These are phyloP conservation scores for Blepharisma japonicum DNA, from an alignment of 73 alveolate genomes.

Conservation along the genomic window DNA sequence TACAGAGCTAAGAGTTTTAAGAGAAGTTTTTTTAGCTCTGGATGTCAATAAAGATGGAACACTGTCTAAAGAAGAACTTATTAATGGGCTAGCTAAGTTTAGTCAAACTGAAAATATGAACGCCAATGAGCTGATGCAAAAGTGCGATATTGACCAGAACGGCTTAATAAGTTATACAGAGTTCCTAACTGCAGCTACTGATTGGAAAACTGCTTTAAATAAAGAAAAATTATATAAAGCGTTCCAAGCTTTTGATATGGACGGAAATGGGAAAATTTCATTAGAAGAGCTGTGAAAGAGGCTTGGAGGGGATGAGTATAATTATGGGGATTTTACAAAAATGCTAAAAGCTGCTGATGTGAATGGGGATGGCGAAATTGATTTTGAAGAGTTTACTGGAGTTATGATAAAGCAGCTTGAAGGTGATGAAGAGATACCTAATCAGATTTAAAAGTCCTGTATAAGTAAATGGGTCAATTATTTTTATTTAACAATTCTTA, in stretches of 20 bases:
- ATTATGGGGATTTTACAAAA: conserved; percentile 36
- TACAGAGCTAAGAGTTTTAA: neutral
- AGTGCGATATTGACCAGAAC: conserved; percentile 45
- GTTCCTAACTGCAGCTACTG: conserved; percentile 44
- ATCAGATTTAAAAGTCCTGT: no score
- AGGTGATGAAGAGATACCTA: no score
- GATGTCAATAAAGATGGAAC: conserved; percentile 56
- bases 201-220: conserved; percentile 27
- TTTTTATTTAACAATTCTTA: no score
- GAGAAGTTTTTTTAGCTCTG: conserved; percentile 33
- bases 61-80: conserved; percentile 48
- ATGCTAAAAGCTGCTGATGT: conserved; percentile 47
- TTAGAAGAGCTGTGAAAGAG: conserved; percentile 31
- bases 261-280: conserved; percentile 44
- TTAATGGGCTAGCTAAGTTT: neutral
- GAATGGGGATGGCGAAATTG: conserved; percentile 55
- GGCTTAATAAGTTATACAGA: conserved; percentile 54
- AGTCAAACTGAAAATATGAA: conserved; percentile 27
- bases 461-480: no score
- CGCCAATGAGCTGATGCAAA: conserved; percentile 40
- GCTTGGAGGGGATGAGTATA: conserved; percentile 23
- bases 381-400: conserved; percentile 3
- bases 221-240: conserved; percentile 35
- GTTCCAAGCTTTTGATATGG: conserved; percentile 41
- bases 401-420: neutral